Base-by-base conservation (phyloP, 495 filamentous ascomycete genomes). In the Tirmania nivea region DNA sequence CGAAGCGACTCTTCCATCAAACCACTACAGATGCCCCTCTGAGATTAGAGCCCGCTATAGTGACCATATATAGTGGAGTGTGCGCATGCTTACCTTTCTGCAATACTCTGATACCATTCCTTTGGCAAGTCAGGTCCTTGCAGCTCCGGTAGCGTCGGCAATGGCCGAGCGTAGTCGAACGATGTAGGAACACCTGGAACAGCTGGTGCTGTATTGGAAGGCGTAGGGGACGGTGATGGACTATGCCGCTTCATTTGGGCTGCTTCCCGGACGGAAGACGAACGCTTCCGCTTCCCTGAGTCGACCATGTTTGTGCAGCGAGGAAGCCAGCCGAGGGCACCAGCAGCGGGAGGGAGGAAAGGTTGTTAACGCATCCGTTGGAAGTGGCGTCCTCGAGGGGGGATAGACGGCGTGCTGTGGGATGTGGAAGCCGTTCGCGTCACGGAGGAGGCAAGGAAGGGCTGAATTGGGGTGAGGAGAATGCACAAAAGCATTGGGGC, bases 1-100 rank as follows among this genome's bases (percentile, higher is more conserved):
- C 80, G 71, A 16, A 99, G 73, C 4, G 92, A 88, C 52, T 84
- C 78, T 50, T 80, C 73, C 50, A 96, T 72, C 8, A 99, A 83
- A 50, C 83, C 85, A 66, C 89, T 95, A 56, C 53, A 58, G 34
- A 48, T 57, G 53, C 54, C 21, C 48, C 34, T 54, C 47, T 55
- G 49, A 50, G 52, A 48, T 37, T 50, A 36, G 17, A 7, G 16
- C 34, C 14, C 14, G 21, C 45, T 35, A 19, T 39, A 17, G 25
- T 31, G 7, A 7, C 25, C 50, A 12, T 20, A 25, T 20, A 10
- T 10, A 14, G 9, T 17, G 14, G 17, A 36, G 34, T 2, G 42
- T 20, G 48, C 42, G 3, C 49, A 52, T 7, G 50, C 66, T 59
- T 64, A 86, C 86, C 86, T 94, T 67, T 93, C 86, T 48, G 78